Evolutionary conservation across 768 basidiomycete genomes (phyloP).

Genomic region (Melanogaster broomeanus): DNA sequence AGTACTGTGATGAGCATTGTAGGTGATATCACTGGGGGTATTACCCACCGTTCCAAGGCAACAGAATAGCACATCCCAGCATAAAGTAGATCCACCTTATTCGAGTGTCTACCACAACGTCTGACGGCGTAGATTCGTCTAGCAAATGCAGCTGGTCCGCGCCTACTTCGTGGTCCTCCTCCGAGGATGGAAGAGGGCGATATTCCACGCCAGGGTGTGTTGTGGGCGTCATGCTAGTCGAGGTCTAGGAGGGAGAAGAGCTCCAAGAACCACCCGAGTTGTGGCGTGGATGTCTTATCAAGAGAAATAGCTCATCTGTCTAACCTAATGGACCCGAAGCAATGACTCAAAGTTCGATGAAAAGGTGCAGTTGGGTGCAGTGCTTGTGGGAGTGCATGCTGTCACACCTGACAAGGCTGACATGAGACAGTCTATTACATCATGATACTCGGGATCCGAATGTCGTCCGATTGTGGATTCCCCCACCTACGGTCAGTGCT

Average conservation of each 20-base stretch:
- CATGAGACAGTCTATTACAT: neutral
- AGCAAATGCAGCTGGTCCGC: slow-evolving; percentile 20
- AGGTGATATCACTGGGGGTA: neutral
- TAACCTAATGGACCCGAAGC: neutral
- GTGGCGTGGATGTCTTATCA: neutral
- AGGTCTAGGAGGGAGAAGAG: neutral
- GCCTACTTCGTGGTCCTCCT: slow-evolving; percentile 4
- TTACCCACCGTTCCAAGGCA: slow-evolving; percentile 87
- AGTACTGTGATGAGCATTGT: slow-evolving; percentile 1
- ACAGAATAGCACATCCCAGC: slow-evolving; percentile 74
- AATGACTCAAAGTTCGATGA: neutral
- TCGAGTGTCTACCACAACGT: slow-evolving; percentile 36
- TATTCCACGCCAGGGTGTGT: slow-evolving; percentile 14
- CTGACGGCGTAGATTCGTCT: slow-evolving; percentile 18
- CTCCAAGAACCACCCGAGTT: neutral
- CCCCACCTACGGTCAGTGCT: too few species aligned
- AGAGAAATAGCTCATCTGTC: neutral
- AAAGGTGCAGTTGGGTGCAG: too few species aligned
- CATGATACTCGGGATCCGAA: too few species aligned
- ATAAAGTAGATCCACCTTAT: slow-evolving; percentile 70
- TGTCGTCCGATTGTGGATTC: too few species aligned
- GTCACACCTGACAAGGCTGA: neutral
- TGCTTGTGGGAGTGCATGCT: too few species aligned
- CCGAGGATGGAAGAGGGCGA: slow-evolving; percentile 20
- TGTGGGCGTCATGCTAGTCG: slow-evolving; percentile 2